Percentiles rank a stretch among this genome's conserved stretches.
Conservation (phyloP, 805 yeast species). For the Kodamaea fukazawae region DNA sequence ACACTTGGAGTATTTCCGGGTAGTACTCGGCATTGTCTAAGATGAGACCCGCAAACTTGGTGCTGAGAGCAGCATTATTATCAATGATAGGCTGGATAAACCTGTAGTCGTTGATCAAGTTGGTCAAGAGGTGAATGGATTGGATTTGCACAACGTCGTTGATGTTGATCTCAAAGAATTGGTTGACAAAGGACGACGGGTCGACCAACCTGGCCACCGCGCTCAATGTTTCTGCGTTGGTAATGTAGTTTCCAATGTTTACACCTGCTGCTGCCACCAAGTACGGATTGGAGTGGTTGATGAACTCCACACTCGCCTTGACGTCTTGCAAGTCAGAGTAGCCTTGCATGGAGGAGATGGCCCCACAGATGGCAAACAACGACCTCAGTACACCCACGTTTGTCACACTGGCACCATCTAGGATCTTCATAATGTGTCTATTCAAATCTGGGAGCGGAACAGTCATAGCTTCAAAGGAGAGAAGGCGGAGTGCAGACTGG, state of each 20-base stretch:
- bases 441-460: slow-evolving; percentile 2
- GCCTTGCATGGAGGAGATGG: slow-evolving; percentile 31
- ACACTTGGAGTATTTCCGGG: slow-evolving; percentile 28
- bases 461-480: slow-evolving; percentile 6
- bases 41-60: slow-evolving; percentile 23
- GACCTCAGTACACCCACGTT: slow-evolving; percentile 2
- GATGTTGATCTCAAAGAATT: slow-evolving; percentile 20
- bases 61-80: slow-evolving; percentile 15
- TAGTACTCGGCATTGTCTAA: slow-evolving; percentile 36
- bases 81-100: slow-evolving; percentile 10
- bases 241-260: slow-evolving; percentile 35
- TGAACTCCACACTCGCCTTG: slow-evolving; percentile 14
- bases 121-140: slow-evolving; percentile 33
- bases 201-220: slow-evolving; percentile 10
- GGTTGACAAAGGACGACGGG: slow-evolving; percentile 16
- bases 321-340: slow-evolving; percentile 23
- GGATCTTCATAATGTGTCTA: slow-evolving; percentile 2
- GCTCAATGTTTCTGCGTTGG: slow-evolving; percentile 16
- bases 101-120: slow-evolving; percentile 20
- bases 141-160: slow-evolving; percentile 39
- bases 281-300: slow-evolving; percentile 18
- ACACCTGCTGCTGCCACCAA: slow-evolving; percentile 29
- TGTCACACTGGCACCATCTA: background rate
- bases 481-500: slow-evolving; percentile 1
- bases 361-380: slow-evolving; percentile 35